Base-by-base conservation (phyloP, 2,329 filamentous ascomycete species). In the Trichoderma semiorbis region DNA sequence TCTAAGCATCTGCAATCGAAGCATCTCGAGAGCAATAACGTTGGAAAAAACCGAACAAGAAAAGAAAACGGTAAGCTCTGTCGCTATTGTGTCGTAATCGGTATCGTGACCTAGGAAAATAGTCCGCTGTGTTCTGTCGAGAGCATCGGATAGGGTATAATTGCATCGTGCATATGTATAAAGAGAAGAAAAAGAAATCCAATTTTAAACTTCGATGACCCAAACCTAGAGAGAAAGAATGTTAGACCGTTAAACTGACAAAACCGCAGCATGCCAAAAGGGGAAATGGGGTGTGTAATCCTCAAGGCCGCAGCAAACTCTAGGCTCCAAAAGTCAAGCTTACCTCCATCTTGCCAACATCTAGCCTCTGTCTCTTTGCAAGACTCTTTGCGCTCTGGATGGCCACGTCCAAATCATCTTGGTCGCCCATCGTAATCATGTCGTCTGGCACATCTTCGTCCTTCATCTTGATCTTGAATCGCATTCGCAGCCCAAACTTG, bases 391-490 rank as follows among this genome's bases (percentile, higher is more conserved):
- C 90, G 61, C 85, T 88, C 80, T 89, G 87, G 69, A 98, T 86
- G 32, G 93, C 90, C 90, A 98, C 93, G 65, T 98, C 95, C 74
- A 98, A 83, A 83, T 99, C 96, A 78, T 99, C 96, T 81, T 98
- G 93, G 80, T 99, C 96, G 34, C 92, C 94, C 89, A 99, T 92
- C 36, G 95, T 98, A 78, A 99, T 97, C 92, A 98, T 95, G 78
- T 98, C 95, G 70, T 91, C 86, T 0, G 88, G 88, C 73, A 85
- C 81, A 75, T 93, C 92, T 76, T 98, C 96, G 74, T 97, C 94
- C 78, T 88, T 89, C 76, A 95, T 89, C 85, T 96, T 96, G 82
- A 98, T 91, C 86, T 95, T 97, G 84, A 98, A 95, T 71, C 89
- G 89, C 73, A 91, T 84, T 70, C 88, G 85, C 70, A 98, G 85